A percentile compares a stretch with the other conserved stretches of the same genome.
Conservation (phyloP, 2,329 filamentous ascomycete genomes). For the Ceratocystis albifundus region DNA sequence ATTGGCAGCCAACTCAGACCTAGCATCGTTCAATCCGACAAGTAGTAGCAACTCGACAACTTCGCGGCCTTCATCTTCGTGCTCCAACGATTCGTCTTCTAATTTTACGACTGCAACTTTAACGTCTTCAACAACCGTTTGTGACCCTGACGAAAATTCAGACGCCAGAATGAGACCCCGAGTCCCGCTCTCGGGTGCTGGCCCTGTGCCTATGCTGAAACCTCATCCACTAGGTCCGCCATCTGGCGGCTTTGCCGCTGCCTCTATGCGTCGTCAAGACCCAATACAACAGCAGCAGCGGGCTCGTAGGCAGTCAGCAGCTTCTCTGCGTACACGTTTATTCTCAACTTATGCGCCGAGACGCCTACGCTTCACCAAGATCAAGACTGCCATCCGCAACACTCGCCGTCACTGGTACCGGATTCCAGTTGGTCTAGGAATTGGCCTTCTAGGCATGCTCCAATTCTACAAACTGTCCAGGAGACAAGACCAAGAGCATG, state of each 20-base stretch:
- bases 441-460: conserved; percentile 69
- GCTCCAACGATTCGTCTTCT: conserved; percentile 11
- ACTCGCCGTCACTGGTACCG: conserved; percentile 60
- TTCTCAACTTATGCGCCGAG: conserved; percentile 19
- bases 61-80: conserved; percentile 19
- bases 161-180: conserved; percentile 20
- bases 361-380: conserved; percentile 21
- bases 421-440: conserved; percentile 75
- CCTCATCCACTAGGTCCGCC: conserved; percentile 20
- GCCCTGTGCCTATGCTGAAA: conserved; percentile 22
- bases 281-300: conserved; percentile 8
- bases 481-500: conserved; percentile 32
- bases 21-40: conserved; percentile 4
- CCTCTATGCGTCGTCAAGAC: conserved; percentile 19
- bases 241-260: conserved; percentile 20
- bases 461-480: conserved; percentile 68
- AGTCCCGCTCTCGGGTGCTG: conserved; percentile 15
- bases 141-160: conserved; percentile 9
- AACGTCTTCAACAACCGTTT: conserved; percentile 1
- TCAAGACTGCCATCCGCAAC: conserved; percentile 20
- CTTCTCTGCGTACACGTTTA: conserved; percentile 17
- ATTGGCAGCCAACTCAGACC: conserved; percentile 9
- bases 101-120: conserved; percentile 2
- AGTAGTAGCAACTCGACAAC: neutral
- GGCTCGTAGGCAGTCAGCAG: conserved; percentile 10